Evolutionary conservation across 176 grass and related monocot genomes (phyloP).

Genomic region (Pontederia paniculata): DNA sequence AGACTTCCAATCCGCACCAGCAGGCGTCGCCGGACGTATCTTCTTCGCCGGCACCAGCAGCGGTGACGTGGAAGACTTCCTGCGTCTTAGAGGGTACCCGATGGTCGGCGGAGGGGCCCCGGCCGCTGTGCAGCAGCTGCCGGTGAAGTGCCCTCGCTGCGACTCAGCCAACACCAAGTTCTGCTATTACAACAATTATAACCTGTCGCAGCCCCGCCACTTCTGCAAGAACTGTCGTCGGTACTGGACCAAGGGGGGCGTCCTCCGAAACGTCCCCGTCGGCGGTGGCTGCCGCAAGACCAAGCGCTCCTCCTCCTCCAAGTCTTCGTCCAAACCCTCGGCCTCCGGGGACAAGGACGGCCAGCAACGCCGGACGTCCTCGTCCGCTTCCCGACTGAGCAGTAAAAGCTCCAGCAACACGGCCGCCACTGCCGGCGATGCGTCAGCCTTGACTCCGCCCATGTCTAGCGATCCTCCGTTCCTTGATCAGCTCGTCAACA

Average conservation of each 20-base stretch:
- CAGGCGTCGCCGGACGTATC: too few species aligned
- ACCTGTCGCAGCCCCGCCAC: constrained; percentile 82
- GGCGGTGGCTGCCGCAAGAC: constrained; percentile 89
- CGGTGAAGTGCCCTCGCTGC: constrained; percentile 83
- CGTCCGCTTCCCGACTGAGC: constrained; percentile 1
- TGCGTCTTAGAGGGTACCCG: too few species aligned
- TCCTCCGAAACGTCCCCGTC: constrained; percentile 85
- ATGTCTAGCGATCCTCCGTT: neutral
- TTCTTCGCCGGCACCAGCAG: too few species aligned
- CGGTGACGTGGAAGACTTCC: too few species aligned
- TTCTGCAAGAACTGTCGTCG: constrained; percentile 99
- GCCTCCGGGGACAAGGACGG: neutral
- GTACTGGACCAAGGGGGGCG: constrained; percentile 85
- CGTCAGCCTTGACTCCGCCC: neutral
- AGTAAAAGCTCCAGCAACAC: constrained; percentile 10
- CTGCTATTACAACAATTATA: constrained; percentile 99
- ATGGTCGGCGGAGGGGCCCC: too few species aligned
- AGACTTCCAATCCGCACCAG: too few species aligned
- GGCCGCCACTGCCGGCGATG: neutral
- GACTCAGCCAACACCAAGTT: constrained; percentile 97
- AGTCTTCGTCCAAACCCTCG: constrained; percentile 8
- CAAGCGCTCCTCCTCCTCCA: constrained; percentile 39
- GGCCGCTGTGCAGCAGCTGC: too few species aligned
- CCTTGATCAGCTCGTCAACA: neutral
- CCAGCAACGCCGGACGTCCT: neutral